Percentiles rank a stretch among this genome's conserved stretches.
These are phyloP conservation scores for Mycena albidolilacea DNA, from an alignment of 768 basidiomycete species.

Conservation along the genomic window DNA sequence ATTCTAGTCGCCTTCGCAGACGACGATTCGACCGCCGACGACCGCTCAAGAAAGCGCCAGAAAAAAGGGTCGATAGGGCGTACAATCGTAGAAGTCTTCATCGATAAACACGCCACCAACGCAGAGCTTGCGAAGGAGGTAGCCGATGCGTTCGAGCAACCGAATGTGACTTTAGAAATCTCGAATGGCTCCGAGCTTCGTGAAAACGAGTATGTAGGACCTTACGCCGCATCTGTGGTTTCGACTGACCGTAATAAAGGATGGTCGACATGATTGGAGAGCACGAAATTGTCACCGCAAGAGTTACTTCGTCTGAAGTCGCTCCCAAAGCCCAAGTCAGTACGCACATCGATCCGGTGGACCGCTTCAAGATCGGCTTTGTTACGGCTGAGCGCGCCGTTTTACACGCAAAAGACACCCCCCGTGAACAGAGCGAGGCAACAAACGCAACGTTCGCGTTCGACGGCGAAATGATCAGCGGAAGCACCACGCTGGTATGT, in stretches of 20 bases:
- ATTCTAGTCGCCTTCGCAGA: not conserved
- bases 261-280: slow-evolving; percentile 24
- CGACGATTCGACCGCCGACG: not conserved
- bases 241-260: not conserved
- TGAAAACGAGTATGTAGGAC: not conserved
- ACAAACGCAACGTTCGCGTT: slow-evolving; percentile 42
- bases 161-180: not conserved
- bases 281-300: slow-evolving; percentile 39
- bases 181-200: not conserved
- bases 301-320: not conserved
- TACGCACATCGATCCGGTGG: not conserved
- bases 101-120: not conserved
- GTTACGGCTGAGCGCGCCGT: slow-evolving; percentile 43
- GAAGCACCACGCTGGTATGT: slow-evolving; percentile 43
- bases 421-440: slow-evolving; percentile 35
- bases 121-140: not conserved
- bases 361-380: slow-evolving; percentile 40
- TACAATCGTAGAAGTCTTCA: not conserved
- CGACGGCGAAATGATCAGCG: slow-evolving; percentile 40
- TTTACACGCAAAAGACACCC: slow-evolving; percentile 34
- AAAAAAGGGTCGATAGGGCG: not conserved
- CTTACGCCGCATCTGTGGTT: not conserved
- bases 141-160: not conserved
- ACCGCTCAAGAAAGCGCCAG: not conserved
- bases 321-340: not conserved